phyloP scores from a whole-genome alignment of 129 eudicot species.

The Apium graveolens region DNA sequence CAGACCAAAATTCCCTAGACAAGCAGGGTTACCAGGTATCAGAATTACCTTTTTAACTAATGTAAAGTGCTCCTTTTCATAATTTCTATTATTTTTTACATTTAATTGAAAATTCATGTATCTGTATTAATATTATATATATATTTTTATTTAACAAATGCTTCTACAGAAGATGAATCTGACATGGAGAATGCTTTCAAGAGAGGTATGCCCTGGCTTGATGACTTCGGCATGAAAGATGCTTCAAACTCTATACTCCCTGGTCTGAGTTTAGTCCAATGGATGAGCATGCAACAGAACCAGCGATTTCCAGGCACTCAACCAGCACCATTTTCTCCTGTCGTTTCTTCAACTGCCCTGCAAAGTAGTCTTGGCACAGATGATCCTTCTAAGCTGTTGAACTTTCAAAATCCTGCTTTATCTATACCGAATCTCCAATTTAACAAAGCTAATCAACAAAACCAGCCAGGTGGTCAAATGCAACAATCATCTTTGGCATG shows the following conservation, averaged over 20 bases:
- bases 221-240: constrained; percentile 65
- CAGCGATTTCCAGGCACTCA: constrained; percentile 48
- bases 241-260: constrained; percentile 65
- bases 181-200: constrained; percentile 61
- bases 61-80: not conserved
- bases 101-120: not conserved
- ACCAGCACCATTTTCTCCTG: constrained; percentile 32
- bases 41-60: not conserved
- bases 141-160: not conserved
- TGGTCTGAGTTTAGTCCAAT: constrained; percentile 76
- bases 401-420: constrained; percentile 61
- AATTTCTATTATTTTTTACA: not conserved
- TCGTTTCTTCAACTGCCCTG: constrained; percentile 27
- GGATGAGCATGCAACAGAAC: constrained; percentile 97
- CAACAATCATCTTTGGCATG: constrained; percentile 40
- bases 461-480: constrained; percentile 33
- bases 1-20: constrained; percentile 71
- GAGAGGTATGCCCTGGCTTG: constrained; percentile 90
- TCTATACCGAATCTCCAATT: constrained; percentile 39
- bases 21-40: constrained; percentile 58
- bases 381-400: constrained; percentile 76
- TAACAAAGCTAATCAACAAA: constrained; percentile 42
- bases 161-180: constrained; percentile 53
- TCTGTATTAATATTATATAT: not conserved
- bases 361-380: constrained; percentile 33